Evolutionary conservation across 495 filamentous ascomycete species (phyloP), one percentile per base, ranked within the genome.

Genomic region (Rhypophila decipiens): DNA sequence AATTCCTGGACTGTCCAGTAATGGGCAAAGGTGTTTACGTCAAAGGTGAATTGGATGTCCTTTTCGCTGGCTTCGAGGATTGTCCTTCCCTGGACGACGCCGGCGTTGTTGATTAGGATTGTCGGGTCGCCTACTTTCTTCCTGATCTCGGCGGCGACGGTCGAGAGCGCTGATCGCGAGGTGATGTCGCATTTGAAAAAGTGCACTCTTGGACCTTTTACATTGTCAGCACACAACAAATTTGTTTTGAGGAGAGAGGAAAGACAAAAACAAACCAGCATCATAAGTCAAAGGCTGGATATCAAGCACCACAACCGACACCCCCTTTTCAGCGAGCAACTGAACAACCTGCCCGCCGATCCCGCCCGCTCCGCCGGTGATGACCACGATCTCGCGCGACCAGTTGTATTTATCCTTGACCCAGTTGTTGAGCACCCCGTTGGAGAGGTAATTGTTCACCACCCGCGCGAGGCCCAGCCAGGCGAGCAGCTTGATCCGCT

Each of bases 101-200:
- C 85, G 1, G 85, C 85, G 59, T 88, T 90, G 71, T 87, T 86
- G 67, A 90, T 82, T 0, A 90, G 67, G 48, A 88, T 67, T 1
- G 82, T 87, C 0, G 86, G 86, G 5, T 72, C 36, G 50, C 85
- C 85, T 47, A 85, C 64, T 4, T 71, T 61, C 17, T 60, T 58
- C 41, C 76, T 75, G 63, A 87, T 73, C 22, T 68, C 37, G 13
- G 54, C 33, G 1, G 75, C 80, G 7, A 67, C 69, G 5, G 62
- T 51, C 5, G 72, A 55, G 53, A 87, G 68, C 11, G 62, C 66
- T 4, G 59, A 41, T 5, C 74, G 60, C 1, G 72, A 77, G 35
- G 81, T 78, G 53, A 87, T 75, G 55, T 87, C 80, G 68, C 79
- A 84, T 39, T 79, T 68, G 71, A 77, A 82, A 69, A 72, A 84